Base-by-base conservation (phyloP, 345 rosid genomes). In the Sonneratia alba region DNA sequence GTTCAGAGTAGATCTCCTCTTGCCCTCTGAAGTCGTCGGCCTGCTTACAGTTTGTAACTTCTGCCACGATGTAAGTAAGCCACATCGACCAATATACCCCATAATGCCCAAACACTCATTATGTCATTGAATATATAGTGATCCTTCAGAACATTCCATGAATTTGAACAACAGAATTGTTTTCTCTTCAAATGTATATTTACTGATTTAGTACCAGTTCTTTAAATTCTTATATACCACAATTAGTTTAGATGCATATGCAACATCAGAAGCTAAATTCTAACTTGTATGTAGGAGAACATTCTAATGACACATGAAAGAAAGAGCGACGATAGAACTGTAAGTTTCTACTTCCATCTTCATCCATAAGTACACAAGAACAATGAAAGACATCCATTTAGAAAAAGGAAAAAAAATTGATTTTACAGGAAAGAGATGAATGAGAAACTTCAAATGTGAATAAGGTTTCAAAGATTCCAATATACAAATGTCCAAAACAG, bases 41-140 rank as follows among this genome's bases (percentile, higher is more conserved):
- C 99, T 95, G 99, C 90, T 90, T 80, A 93, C 87, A 90, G 94
- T 79, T 80, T 87, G 92, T 83, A 88, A 86, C 98, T 90, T 92
- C 98, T 90, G 96, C 98, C 96, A 96, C 87, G 84, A 89, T 49
- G 97, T 95, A 95, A 95, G 98, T 91, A 92, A 91, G 94, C 79
- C 92, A 84, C 86, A 91, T 90, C 96, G 93, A 92, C 90, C 79
- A 73, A 85, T 81, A 78, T 78, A 80, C 73, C 86, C 75, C 79
- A 81, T 76, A 68, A 45, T 67, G 40, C 14, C 70, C 15, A 40
- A 12, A 43, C 8, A 6, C 48, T 12, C 7, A 15, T 65, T 65
- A 65, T 7, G 1, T 4, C 38, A 34, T 37, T 34, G 15, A 12
- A 9, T 13, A 47, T 47, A 47, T 47, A 47, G 51, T 7, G 15